A percentile compares a stretch with the other conserved stretches of the same genome.
Evolutionary conservation across 164 flowering plant genomes (phyloP).

Genomic region (Aristolochia contorta): DNA sequence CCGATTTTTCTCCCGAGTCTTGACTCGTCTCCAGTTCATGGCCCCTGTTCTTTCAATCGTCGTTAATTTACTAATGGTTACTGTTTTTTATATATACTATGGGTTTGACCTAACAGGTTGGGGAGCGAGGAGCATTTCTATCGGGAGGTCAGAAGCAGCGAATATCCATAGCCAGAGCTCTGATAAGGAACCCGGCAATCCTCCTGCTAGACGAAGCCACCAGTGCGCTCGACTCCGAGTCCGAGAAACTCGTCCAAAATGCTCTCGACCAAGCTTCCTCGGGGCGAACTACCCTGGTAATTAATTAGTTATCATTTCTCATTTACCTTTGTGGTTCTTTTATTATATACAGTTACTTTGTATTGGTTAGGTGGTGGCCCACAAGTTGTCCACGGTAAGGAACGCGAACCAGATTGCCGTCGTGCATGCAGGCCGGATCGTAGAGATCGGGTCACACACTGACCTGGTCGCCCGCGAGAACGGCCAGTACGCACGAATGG

Average conservation of each 20-base stretch:
- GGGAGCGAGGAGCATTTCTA: conserved; percentile 39
- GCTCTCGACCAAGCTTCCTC: conserved; percentile 33
- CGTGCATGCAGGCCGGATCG: conserved; percentile 31
- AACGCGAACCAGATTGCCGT: conserved; percentile 34
- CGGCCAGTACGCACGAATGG: conserved; percentile 29
- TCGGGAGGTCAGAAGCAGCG: conserved; percentile 61
- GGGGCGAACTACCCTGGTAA: conserved; percentile 37
- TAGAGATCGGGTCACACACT: conserved; percentile 38
- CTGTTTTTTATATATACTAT: no score
- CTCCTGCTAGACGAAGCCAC: conserved; percentile 58
- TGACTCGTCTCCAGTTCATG: no score
- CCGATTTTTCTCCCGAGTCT: no score
- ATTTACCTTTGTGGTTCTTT: no score
- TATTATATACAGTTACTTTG: no score
- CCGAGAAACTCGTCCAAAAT: conserved; percentile 38
- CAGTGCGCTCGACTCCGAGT: conserved; percentile 44
- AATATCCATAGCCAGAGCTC: conserved; percentile 49
- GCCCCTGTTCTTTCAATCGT: no score
- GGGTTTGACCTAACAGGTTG: conserved; percentile 41
- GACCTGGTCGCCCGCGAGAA: conserved; percentile 19
- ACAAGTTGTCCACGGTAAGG: conserved; percentile 40
- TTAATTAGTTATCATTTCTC: no score
- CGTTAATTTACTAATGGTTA: no score
- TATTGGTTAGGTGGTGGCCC: conserved; percentile 21
- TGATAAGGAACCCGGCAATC: conserved; percentile 36